Base-by-base conservation (phyloP, 371 early-diverging fungal genomes). In the Mortierella polycephala region DNA sequence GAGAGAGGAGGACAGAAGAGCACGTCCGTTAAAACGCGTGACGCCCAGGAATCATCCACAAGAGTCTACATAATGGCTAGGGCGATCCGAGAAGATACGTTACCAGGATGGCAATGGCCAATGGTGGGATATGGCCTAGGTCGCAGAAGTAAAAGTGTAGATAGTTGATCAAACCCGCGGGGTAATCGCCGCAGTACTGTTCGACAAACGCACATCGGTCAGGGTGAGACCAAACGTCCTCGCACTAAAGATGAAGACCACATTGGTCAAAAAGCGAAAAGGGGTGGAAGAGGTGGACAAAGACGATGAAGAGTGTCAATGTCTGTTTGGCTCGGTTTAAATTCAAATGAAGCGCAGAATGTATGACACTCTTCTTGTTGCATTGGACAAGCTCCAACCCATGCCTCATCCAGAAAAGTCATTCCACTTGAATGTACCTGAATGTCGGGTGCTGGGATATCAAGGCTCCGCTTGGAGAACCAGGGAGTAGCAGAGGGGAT, bases 71-170 rank as follows among this genome's bases (percentile, higher is more conserved):
- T 30, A 30, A 30, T 30, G 30, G 30, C 30, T 30, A 23, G 0
- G 11, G 44, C 40, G 37, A 23, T 7, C 41, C 14, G 20, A 45
- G 20, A 42, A 0, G 20, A 12, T 30, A 1, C 18, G 30, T 69
- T 85, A 87, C 88, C 83, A 90, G 64, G 23, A 84, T 21, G 9
- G 83, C 16, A 40, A 88, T 74, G 5, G 84, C 79, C 6, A 83
- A 52, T 5, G 82, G 80, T 47, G 83, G 85, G 42, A 69, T 57
- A 67, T 81, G 81, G 58, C 83, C 41, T 37, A 87, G 66, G 21
- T 85, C 83, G 65, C 91, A 91, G 66, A 85, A 91, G 71, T 90
- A 89, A 52, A 85, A 81, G 20, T 85, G 86, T 39, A 90, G 82
- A 72, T 90, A 91, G 65, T 90, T 84, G 53, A 91, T 73, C 46